Percentiles rank a stretch among this genome's conserved stretches.
Conservation (phyloP, 2,329 filamentous ascomycete species). For the Xylaria sp. region DNA sequence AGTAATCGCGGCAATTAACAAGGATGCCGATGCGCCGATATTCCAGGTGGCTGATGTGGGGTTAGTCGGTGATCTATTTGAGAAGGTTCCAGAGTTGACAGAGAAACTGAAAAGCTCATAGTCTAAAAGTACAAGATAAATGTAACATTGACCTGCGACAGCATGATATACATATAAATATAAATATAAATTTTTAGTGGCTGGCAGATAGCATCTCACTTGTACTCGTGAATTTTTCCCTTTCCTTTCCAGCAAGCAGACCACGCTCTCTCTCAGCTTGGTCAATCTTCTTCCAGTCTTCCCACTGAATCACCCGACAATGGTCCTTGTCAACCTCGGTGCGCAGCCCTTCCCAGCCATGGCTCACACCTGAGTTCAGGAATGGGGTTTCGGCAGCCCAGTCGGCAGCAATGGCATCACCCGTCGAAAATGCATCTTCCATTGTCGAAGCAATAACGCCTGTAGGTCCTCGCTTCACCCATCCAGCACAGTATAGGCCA, state of each 20-base stretch:
- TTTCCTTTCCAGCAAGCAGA: constrained; percentile 70
- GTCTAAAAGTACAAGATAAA: constrained; percentile 30
- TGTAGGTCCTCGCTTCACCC: constrained; percentile 94
- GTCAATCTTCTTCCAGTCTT: constrained; percentile 85
- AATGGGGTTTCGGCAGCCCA: constrained; percentile 60
- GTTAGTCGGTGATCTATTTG: constrained; percentile 92
- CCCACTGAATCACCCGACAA: constrained; percentile 74
- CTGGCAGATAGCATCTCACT: constrained; percentile 63
- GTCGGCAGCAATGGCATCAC: constrained; percentile 81
- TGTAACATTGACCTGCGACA: constrained; percentile 28
- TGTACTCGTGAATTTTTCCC: constrained; percentile 70
- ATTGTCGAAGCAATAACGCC: constrained; percentile 97
- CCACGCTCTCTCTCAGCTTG: constrained; percentile 74
- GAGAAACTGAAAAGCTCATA: constrained; percentile 80
- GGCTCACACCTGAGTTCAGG: constrained; percentile 36
- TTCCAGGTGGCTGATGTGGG: constrained; percentile 98
- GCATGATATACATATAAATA: constrained; percentile 12
- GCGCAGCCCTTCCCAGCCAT: constrained; percentile 80
- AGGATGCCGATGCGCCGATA: constrained; percentile 94
- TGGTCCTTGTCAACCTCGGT: constrained; percentile 60
- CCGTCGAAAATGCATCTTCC: constrained; percentile 90
- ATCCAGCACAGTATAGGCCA: constrained; percentile 90
- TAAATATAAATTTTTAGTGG: constrained; percentile 44
- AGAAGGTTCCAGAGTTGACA: constrained; percentile 93
- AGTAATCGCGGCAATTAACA: constrained; percentile 98